Conservation (phyloP, 371 early-diverging fungal species). For the Mucor saturninus region DNA sequence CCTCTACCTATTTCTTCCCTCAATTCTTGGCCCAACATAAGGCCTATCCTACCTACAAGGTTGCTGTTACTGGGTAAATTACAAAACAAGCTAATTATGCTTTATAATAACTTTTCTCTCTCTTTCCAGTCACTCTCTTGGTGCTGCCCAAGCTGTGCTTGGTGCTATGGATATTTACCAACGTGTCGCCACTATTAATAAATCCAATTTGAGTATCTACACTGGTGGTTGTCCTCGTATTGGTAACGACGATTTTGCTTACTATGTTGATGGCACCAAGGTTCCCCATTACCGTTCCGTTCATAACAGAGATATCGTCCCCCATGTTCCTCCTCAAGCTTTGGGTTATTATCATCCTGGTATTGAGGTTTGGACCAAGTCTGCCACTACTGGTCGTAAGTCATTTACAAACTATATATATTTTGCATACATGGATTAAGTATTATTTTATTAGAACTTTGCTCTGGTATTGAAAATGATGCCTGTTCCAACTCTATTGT, state of each 20-base stretch:
- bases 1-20: constrained; percentile 1
- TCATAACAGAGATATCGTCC: constrained; percentile 32
- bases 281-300: constrained; percentile 27
- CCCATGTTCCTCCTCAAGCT: constrained; percentile 34
- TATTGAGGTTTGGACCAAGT: constrained; percentile 33
- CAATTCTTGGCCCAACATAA: constrained; percentile 10
- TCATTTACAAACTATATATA: background rate
- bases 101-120: background rate
- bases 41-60: constrained; percentile 14
- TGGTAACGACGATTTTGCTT: constrained; percentile 34
- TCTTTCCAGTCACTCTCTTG: constrained; percentile 29
- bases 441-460: constrained; percentile 21
- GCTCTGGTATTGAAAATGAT: constrained; percentile 26
- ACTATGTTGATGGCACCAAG: constrained; percentile 29
- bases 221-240: constrained; percentile 34
- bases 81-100: background rate
- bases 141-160: constrained; percentile 32
- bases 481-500: constrained; percentile 34
- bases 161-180: constrained; percentile 26
- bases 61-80: constrained; percentile 26
- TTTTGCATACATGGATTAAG: background rate
- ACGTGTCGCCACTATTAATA: constrained; percentile 18
- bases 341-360: constrained; percentile 35
- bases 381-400: constrained; percentile 20
- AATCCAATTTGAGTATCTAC: constrained; percentile 22